Evolutionary conservation across 1,284 basidiomycete genomes (phyloP).

Genomic region (Kalmanozyma brasiliensis): DNA sequence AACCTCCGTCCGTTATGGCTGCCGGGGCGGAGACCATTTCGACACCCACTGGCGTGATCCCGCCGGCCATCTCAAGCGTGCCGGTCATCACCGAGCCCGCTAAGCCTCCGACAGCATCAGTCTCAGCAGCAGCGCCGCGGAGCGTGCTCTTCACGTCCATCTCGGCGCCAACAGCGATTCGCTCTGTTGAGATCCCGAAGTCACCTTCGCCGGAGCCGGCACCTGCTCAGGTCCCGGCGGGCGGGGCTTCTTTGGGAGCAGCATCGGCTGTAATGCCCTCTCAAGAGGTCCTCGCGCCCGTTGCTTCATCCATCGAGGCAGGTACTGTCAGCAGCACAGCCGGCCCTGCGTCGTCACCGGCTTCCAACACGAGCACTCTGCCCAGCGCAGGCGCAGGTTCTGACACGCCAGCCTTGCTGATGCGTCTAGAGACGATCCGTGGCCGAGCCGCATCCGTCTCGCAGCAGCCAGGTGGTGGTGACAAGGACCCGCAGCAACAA

Average conservation of each 20-base stretch:
- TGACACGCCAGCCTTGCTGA: constrained; percentile 24
- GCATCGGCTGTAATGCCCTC: background rate
- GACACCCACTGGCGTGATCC: constrained; percentile 10
- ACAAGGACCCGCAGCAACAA: constrained; percentile 8
- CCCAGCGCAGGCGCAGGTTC: constrained; percentile 4
- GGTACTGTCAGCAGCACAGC: constrained; percentile 2
- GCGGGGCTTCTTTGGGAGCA: constrained; percentile 1
- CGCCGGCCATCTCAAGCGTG: constrained; percentile 1
- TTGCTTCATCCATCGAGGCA: constrained; percentile 3
- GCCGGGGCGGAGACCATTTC: constrained; percentile 1
- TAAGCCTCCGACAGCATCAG: constrained; percentile 14
- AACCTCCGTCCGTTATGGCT: constrained; percentile 14
- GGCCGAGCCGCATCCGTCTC: constrained; percentile 13
- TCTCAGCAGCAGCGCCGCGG: constrained; percentile 17
- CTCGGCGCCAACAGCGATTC: constrained; percentile 50
- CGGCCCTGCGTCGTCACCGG: constrained; percentile 12
- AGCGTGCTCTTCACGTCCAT: constrained; percentile 44
- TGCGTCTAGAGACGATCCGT: constrained; percentile 25
- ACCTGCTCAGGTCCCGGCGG: too few relatives aligned
- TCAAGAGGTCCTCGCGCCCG: background rate
- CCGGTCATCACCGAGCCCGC: constrained; percentile 13
- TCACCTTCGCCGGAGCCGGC: constrained; percentile 54
- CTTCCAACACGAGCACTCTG: constrained; percentile 3
- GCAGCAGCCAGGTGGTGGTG: constrained; percentile 10
- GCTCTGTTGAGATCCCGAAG: constrained; percentile 58